Conservation (phyloP, 345 rosid species). For the Moringa oleifera region DNA sequence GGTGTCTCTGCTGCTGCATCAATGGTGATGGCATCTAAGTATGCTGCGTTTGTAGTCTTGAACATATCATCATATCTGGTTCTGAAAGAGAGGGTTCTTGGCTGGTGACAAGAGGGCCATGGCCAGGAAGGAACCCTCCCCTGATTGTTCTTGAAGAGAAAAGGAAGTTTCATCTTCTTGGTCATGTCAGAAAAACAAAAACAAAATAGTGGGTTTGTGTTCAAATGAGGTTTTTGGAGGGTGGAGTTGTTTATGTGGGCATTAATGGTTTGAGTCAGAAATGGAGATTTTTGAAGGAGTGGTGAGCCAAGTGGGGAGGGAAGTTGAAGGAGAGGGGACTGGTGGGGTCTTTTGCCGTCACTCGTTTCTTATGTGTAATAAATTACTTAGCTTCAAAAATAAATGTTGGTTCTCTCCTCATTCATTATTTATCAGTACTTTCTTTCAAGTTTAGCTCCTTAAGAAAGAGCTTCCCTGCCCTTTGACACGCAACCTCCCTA, state of each 20-base stretch:
- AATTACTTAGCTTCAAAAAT: constrained; percentile 28
- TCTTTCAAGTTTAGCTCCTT: too few species aligned
- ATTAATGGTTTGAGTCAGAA: constrained; percentile 22
- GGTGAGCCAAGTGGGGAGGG: not conserved
- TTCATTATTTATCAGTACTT: too few species aligned
- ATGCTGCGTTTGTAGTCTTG: constrained; percentile 40
- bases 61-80: constrained; percentile 20
- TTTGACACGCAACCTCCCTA: too few species aligned
- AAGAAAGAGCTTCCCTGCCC: too few species aligned
- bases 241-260: constrained; percentile 7
- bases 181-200: constrained; percentile 16
- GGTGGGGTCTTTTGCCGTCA: constrained; percentile 19
- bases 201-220: constrained; percentile 6
- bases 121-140: constrained; percentile 48
- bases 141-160: constrained; percentile 36
- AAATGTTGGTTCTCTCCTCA: constrained; percentile 28
- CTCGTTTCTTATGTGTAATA: constrained; percentile 17
- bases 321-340: constrained; percentile 1
- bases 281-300: constrained; percentile 31
- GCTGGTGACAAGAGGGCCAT: constrained; percentile 81
- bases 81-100: constrained; percentile 73
- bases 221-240: constrained; percentile 11
- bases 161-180: constrained; percentile 60
- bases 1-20: constrained; percentile 1
- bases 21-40: constrained; percentile 13